phyloP scores from a whole-genome alignment of 2,329 filamentous ascomycete genomes.

The Camillea tinctor region DNA sequence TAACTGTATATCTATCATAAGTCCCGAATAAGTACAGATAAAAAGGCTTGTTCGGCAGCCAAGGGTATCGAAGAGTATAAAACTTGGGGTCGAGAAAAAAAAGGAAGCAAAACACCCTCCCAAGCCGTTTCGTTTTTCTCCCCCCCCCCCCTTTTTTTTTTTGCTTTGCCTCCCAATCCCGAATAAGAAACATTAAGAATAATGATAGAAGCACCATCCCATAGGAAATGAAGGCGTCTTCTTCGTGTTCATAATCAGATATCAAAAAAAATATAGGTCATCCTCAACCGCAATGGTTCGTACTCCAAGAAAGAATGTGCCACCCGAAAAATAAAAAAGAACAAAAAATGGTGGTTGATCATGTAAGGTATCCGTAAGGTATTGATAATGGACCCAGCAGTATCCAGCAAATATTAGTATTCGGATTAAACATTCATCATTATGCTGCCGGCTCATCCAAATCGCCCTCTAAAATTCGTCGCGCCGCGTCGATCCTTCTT shows the following conservation, averaged over 20 bases:
- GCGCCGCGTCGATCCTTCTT: conserved; percentile 71
- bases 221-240: neutral
- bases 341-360: neutral
- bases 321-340: conserved; percentile 6
- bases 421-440: conserved; percentile 15
- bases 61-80: conserved; percentile 22
- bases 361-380: neutral
- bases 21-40: conserved; percentile 11
- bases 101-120: conserved; percentile 7
- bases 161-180: too few species aligned
- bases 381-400: neutral
- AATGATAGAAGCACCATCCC: neutral
- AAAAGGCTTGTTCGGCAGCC: conserved; percentile 6
- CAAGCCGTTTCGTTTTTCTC: neutral
- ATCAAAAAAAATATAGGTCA: conserved; percentile 8
- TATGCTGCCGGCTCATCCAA: conserved; percentile 43
- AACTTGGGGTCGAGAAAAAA: neutral
- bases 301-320: conserved; percentile 1
- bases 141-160: conserved; percentile 10
- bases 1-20: conserved; percentile 8
- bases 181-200: neutral
- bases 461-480: conserved; percentile 66
- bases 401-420: neutral
- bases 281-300: conserved; percentile 1
- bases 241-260: conserved; percentile 14